Evolutionary conservation across 192 early-diverging fungal species (phyloP), one percentile per base, ranked within the genome.

Genomic region (Coemansia sp.): DNA sequence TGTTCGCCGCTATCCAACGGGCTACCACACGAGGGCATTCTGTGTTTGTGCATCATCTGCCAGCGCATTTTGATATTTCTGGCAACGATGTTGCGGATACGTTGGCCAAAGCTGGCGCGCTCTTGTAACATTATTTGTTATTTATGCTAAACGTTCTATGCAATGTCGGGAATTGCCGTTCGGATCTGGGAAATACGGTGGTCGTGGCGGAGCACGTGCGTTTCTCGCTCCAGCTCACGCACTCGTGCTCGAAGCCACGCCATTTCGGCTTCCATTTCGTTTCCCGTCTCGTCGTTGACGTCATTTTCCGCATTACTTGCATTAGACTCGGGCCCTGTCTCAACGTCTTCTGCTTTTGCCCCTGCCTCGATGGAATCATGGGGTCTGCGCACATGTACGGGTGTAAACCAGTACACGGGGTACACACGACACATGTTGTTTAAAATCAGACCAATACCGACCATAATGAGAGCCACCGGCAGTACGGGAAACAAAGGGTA

Each of bases 51-150:
- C 77, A 79, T 43, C 77, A 79, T 35, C 32, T 79, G 47, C 77
- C 77, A 0, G 67, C 71, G 0, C 77, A 79, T 26, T 67, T 63
- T 3, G 77, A 68, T 1, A 74, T 79, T 32, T 32, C 57, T 8
- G 77, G 77, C 24, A 79, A 79, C 62, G 77, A 73, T 32, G 53
- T 74, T 23, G 77, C 77, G 1, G 77, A 79, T 29, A 68, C 68
- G 57, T 38, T 79, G 60, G 77, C 77, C 43, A 79, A 79, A 24
- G 77, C 77, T 23, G 77, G 77, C 10, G 77, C 77, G 1, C 52
- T 79, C 16, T 24, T 79, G 4, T 65, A 63, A 43, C 32, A 35
- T 29, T 29, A 29, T 35, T 35, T 35, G 32, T 35, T 35, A 10
- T 35, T 35, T 35, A 35, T 8, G 32, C 32, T 35, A 35, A 35